Evolutionary conservation across 2,329 filamentous ascomycete genomes (phyloP), one percentile per base, ranked within the genome.

Genomic region (Paramyrothecium sp.): DNA sequence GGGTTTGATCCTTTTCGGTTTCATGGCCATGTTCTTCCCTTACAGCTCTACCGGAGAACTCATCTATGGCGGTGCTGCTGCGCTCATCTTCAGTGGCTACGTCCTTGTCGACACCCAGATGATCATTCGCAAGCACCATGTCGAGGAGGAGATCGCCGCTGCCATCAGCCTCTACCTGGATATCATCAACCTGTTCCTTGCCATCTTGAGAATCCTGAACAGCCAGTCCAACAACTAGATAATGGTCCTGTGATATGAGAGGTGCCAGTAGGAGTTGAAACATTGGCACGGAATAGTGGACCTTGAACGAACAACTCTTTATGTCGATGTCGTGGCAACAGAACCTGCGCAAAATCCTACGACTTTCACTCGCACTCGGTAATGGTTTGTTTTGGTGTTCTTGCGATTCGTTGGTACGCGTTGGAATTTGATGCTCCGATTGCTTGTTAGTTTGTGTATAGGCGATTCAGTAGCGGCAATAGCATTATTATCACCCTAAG

Each of bases 61-160:
- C 55, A 81, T 92, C 60, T 98, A 97, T 69, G 92, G 92, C 56
- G 88, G 89, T 8, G 76, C 93, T 16, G 85, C 86, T 0, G 94
- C 95, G 3, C 78, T 99, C 50, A 86, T 99, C 70, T 99, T 99
- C 81, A 93, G 89, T 52, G 94, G 82, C 8, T 99, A 99, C 76
- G 96, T 99, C 60, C 82, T 99, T 51, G 91, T 98, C 51, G 95
- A 99, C 72, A 99, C 95, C 0, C 95, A 99, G 81, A 79, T 99
- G 66, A 87, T 99, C 60, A 89, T 99, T 85, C 87, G 93, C 69
- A 91, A 97, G 75, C 95, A 97, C 77, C 94, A 98, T 70, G 92
- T 97, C 54, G 95, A 99, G 78, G 94, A 97, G 83, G 93, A 97
- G 81, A 97, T 98, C 71, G 92, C 93, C 7, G 94, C 94, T 53